Evolutionary conservation across 2,329 filamentous ascomycete species (phyloP), one percentile per base, ranked within the genome.

Genomic region (Cucurbitaria berberidis): DNA sequence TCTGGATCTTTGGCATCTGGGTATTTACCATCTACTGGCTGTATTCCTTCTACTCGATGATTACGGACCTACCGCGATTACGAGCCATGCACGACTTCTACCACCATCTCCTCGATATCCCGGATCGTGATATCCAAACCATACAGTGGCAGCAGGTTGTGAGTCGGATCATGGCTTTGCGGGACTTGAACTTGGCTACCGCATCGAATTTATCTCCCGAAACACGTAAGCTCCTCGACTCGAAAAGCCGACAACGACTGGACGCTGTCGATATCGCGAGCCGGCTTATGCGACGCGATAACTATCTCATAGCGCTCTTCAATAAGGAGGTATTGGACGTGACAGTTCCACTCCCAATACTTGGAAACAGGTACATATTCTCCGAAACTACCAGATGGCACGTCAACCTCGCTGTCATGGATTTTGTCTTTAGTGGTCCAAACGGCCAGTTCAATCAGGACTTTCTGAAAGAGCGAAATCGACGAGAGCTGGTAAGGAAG

Each of bases 211-310:
- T 86, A 15, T 82, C 83, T n/a, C 78, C 84, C 10, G 78, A 80
- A 55, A 83, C 84, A 60, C 82, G 84, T 54, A 84, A 81, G 59
- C 85, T 84, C 53, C 82, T 93, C 58, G 89, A 90, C 40, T 92
- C 87, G 53, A 91, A 96, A 70, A 96, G 91, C 19, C 96, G 97
- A 73, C 91, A 98, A 76, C 85, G 93, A 57, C 87, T 99, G 64
- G 95, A 97, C 75, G 95, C 95, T 10, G 91, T 97, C 67, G 95
- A 97, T 69, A 98, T 99, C 72, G 95, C 95, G 6, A 99, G 98
- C 70, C 86, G 95, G 27, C 78, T 99, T 40, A 98, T 99, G 95
- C 88, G 95, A 53, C 89, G 91, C 69, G 93, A 97, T 59, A 99
- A 99, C 69, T 99, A 97, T 67, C 84, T 97, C 58, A 97, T 99